Percentiles rank a stretch among this genome's conserved stretches.
Evolutionary conservation across 495 filamentous ascomycete species (phyloP).

Genomic region (Neurospora pannonica): DNA sequence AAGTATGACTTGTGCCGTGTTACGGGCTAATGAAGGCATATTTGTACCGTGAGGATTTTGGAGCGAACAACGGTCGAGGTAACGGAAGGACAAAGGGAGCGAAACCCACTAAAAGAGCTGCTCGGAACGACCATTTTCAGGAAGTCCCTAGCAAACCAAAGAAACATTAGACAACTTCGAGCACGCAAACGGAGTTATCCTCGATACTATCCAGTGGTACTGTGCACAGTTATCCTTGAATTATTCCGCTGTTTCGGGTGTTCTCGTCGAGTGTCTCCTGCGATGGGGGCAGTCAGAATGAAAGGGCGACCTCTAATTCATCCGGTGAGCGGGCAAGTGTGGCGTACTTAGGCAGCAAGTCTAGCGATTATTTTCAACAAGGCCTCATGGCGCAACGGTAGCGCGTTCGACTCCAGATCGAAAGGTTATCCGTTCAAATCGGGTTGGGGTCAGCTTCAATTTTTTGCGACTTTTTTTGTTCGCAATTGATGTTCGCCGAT

Average conservation of each 20-base stretch:
- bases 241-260: neutral
- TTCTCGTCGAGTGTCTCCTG: neutral
- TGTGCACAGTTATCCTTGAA: neutral
- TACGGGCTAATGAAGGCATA: neutral
- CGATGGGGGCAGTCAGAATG: neutral
- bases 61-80: neutral
- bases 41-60: neutral
- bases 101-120: neutral
- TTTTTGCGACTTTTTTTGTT: neutral
- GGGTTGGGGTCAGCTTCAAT: neutral
- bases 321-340: fast-evolving
- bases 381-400: neutral
- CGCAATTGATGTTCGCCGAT: neutral
- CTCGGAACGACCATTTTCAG: neutral
- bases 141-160: neutral
- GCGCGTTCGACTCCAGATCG: neutral
- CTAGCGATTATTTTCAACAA: neutral
- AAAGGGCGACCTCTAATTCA: neutral
- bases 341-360: fast-evolving
- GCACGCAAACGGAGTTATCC: neutral
- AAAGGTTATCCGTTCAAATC: neutral
- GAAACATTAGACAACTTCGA: neutral
- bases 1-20: neutral
- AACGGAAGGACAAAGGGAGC: neutral
- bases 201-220: neutral